phyloP scores from a whole-genome alignment of 768 basidiomycete species.

The Strobilomyces echinocephalus region DNA sequence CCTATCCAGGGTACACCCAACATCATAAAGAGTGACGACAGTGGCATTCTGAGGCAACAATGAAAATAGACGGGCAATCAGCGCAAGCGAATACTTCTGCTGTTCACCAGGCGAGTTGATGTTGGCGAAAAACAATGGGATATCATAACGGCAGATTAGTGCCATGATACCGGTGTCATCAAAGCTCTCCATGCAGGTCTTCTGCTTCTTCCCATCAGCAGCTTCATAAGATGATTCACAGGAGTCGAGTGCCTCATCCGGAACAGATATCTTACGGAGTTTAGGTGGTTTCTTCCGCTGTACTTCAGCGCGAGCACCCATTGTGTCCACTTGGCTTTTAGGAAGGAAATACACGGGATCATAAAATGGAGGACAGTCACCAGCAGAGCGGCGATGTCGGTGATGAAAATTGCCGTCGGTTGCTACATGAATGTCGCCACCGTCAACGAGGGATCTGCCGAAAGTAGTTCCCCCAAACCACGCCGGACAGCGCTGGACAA shows the following conservation, averaged over 20 bases:
- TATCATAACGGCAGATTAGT: background rate
- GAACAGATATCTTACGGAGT: background rate
- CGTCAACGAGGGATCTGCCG: background rate
- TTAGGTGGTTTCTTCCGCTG: background rate
- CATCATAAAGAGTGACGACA: slow-evolving; percentile 28
- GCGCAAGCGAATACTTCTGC: slow-evolving; percentile 3
- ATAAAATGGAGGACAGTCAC: background rate
- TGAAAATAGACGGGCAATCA: slow-evolving; percentile 29
- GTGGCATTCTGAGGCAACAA: slow-evolving; percentile 32
- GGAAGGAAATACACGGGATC: background rate
- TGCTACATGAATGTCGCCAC: background rate
- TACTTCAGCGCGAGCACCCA: background rate
- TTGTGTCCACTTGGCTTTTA: background rate
- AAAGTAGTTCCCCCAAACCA: background rate
- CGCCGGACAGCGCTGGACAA: background rate
- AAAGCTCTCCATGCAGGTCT: too few species aligned
- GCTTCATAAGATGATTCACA: too few species aligned
- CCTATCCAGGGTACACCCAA: slow-evolving; percentile 21
- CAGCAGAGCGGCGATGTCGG: background rate
- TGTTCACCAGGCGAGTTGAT: slow-evolving; percentile 8
- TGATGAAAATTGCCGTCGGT: background rate
- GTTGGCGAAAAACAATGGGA: background rate
- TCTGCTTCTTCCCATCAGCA: too few species aligned
- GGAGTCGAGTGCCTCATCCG: background rate
- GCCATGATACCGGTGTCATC: background rate